Percentiles rank a stretch among this genome's conserved stretches.
Evolutionary conservation across 331 rosid genomes (phyloP).

Genomic region (Rhamnella rubrinervis): DNA sequence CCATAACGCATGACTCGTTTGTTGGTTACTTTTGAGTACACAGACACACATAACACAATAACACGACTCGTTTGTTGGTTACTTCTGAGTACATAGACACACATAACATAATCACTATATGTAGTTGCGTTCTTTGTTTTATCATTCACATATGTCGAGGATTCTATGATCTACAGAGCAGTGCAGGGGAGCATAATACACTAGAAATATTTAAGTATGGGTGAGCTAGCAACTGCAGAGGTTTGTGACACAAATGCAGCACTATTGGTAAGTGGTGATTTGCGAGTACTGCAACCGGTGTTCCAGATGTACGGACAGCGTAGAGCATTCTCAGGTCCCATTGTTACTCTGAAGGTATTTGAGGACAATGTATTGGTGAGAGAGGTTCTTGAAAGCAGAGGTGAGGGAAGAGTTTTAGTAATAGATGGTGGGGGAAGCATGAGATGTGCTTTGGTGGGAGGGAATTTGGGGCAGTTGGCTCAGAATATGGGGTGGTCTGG

Average conservation of each 20-base stretch:
- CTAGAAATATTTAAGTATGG: background rate
- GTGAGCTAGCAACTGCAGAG: slow-evolving; percentile 15
- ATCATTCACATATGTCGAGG: too few species aligned
- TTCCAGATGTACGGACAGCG: slow-evolving; percentile 13
- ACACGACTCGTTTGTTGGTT: too few species aligned
- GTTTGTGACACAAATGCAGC: slow-evolving; percentile 21
- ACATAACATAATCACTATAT: too few species aligned
- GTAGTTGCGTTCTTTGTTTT: too few species aligned
- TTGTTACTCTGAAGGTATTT: slow-evolving; percentile 18
- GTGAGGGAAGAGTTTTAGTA: slow-evolving; percentile 22
- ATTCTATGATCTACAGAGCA: too few species aligned
- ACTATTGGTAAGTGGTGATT: slow-evolving; percentile 9
- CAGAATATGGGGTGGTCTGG: slow-evolving; percentile 21
- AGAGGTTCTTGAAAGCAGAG: slow-evolving; percentile 10
- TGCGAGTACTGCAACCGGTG: slow-evolving; percentile 21
- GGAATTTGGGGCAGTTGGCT: slow-evolving; percentile 20
- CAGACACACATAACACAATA: too few species aligned
- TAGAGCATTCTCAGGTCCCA: slow-evolving; percentile 10
- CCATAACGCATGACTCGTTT: too few species aligned
- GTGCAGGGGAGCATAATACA: too few species aligned
- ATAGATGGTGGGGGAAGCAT: slow-evolving; percentile 24
- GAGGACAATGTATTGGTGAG: slow-evolving; percentile 25
- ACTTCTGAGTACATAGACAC: too few species aligned
- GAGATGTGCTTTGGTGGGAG: slow-evolving; percentile 24
- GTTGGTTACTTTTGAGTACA: too few species aligned